Conservation (phyloP, 768 basidiomycete species). For the Kwoniella dejecticola region DNA sequence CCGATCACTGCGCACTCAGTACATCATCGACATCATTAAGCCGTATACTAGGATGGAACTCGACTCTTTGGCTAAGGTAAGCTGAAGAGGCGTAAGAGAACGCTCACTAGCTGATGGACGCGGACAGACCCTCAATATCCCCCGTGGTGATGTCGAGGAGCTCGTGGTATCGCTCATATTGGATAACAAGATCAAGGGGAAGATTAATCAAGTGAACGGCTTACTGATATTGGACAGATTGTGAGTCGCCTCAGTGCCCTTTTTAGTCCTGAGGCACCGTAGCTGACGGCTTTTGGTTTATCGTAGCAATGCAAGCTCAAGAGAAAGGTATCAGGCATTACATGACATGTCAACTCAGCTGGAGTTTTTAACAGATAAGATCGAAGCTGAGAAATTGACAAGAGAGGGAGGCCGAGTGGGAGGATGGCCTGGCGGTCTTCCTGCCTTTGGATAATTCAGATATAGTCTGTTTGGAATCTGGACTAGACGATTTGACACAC, state of each 20-base stretch:
- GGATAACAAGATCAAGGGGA: constrained; percentile 94
- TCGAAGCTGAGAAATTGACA: constrained; percentile 25
- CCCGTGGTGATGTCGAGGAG: constrained; percentile 86
- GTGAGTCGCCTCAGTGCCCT: constrained; percentile 43
- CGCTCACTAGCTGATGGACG: neutral
- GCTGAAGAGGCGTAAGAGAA: constrained; percentile 16
- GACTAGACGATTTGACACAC: neutral
- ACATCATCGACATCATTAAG: constrained; percentile 96
- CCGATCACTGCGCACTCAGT: constrained; percentile 89
- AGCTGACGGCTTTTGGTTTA: neutral
- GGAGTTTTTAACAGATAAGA: constrained; percentile 8
- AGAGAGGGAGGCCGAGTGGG: constrained; percentile 9
- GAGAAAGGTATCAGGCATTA: constrained; percentile 20
- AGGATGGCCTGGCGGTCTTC: constrained; percentile 12
- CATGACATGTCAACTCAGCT: constrained; percentile 14
- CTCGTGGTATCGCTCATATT: constrained; percentile 89
- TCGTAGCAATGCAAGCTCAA: constrained; percentile 15
- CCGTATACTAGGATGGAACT: constrained; percentile 94
- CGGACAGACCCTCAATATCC: constrained; percentile 89
- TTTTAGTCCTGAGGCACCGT: neutral
- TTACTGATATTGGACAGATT: constrained; percentile 85
- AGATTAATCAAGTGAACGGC: constrained; percentile 95
- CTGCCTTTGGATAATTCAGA: constrained; percentile 8
- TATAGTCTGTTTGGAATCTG: neutral
- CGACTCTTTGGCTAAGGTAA: constrained; percentile 85